These are phyloP conservation scores for Ascochyta fabae DNA, from an alignment of 2,329 filamentous ascomycete genomes.

Conservation along the genomic window DNA sequence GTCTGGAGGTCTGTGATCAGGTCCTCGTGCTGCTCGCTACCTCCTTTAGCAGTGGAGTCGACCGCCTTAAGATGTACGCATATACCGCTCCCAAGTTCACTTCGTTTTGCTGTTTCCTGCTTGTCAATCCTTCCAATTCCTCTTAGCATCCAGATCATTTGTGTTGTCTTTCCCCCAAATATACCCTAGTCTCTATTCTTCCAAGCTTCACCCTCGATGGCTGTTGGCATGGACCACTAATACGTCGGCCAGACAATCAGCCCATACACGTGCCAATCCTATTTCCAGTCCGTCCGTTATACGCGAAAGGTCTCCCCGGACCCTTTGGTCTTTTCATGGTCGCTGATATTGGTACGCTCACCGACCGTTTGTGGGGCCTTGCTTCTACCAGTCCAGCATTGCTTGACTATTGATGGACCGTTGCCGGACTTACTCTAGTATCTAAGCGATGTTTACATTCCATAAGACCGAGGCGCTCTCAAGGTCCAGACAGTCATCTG, in stretches of 20 bases:
- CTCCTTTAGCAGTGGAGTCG: slow-evolving; percentile 29
- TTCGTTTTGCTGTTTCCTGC: slow-evolving; percentile 27
- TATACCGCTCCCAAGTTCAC: slow-evolving; percentile 38
- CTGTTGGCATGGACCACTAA: slow-evolving; percentile 34
- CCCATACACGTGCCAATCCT: slow-evolving; percentile 6
- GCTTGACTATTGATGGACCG: slow-evolving; percentile 29
- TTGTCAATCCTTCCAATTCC: slow-evolving; percentile 17
- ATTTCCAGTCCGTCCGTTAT: slow-evolving; percentile 34
- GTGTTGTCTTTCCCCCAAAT: slow-evolving; percentile 1
- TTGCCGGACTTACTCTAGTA: slow-evolving; percentile 18
- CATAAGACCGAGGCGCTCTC: slow-evolving; percentile 42
- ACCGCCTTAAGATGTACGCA: slow-evolving; percentile 40
- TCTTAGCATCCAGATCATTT: not conserved
- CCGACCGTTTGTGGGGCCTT: slow-evolving; percentile 33
- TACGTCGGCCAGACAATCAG: slow-evolving; percentile 27
- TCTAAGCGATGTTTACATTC: slow-evolving; percentile 44
- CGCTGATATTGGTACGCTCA: slow-evolving; percentile 21
- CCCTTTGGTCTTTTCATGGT: slow-evolving; percentile 37
- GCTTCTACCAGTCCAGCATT: slow-evolving; percentile 30
- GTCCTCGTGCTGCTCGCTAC: slow-evolving; percentile 34
- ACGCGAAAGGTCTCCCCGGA: slow-evolving; percentile 34
- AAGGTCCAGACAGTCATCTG: slow-evolving; percentile 43
- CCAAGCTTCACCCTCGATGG: slow-evolving; percentile 24
- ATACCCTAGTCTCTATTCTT: slow-evolving; percentile 22
- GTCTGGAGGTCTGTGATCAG: slow-evolving; percentile 30